Evolutionary conservation across 257 asterid genomes (phyloP), one percentile per base, ranked within the genome.

Genomic region (Solanum chaucha): DNA sequence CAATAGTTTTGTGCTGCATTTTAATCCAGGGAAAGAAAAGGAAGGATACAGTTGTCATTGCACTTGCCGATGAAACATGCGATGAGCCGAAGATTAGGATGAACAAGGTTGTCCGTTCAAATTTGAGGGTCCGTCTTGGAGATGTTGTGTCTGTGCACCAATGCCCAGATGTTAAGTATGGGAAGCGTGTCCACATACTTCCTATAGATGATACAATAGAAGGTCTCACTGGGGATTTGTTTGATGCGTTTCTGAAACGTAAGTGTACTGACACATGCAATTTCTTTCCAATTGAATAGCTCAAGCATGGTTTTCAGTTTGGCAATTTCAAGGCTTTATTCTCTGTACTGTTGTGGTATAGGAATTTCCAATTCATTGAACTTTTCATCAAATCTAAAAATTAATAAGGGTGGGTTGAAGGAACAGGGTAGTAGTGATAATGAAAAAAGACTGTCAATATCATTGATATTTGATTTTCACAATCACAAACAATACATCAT

Each of bases 121-220:
- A 95, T 83, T 88, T 95, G 91, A 91, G 97, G 90, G 96, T 93
- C 89, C 91, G 96, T 36, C 97, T 95, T 87, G 98, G 94, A 70
- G 98, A 95, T 89, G 94, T 94, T 87, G 96, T 94, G 55, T 95
- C 98, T 58, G 94, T 95, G 87, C 98, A 95, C 90, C 98, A 95
- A 92, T 95, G 98, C 88, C 98, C 98, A 46, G 98, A 94, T 90
- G 98, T 95, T 83, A 95, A 94, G 90, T 95, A 95, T 75, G 98
- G 98, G 61, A 95, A 92, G 89, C 98, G 98, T 10, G 97, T 95
- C 84, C 98, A 95, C 91, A 93, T 93, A 86, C 90, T 95, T 74
- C 98, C 98, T 84, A 75, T 94, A 87, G 98, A 95, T 85, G 98
- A 95, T 86, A 94, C 98, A 13, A 92, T 95, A n/a, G 98, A 95